Percentiles rank a stretch among this genome's conserved stretches.
These are phyloP conservation scores for Amauroascus verrucosus DNA, from an alignment of 2,329 filamentous ascomycete species.

Conservation along the genomic window DNA sequence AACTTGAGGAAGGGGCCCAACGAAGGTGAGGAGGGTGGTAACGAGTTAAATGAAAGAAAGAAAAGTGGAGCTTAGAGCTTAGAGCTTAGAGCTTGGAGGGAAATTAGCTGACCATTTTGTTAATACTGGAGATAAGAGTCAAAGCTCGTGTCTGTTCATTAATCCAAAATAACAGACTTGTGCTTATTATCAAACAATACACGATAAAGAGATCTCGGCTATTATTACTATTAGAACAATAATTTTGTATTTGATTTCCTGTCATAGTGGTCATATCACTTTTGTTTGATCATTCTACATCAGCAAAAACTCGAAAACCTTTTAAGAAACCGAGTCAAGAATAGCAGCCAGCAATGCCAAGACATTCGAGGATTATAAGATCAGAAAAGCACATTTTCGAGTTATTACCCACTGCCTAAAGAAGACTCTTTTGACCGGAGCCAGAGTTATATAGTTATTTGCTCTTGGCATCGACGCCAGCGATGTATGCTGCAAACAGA, in stretches of 20 bases:
- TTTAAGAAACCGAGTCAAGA: neutral
- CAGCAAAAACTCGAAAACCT: constrained; percentile 1
- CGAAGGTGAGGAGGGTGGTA: no score
- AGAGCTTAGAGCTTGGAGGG: no score
- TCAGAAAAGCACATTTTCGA: neutral
- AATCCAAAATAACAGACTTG: no score
- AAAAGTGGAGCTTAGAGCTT: neutral
- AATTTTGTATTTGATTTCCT: constrained; percentile 8
- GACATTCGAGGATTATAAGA: neutral
- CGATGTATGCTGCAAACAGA: constrained; percentile 55
- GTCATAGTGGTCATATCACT: constrained; percentile 2
- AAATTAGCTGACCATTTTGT: no score
- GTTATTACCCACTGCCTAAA: constrained; percentile 17
- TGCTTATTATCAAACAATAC: no score
- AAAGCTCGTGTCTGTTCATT: no score
- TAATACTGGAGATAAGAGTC: no score
- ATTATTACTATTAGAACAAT: constrained; percentile 4
- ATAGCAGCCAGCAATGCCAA: neutral
- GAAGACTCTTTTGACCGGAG: constrained; percentile 27
- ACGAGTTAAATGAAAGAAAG: neutral
- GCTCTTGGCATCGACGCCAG: constrained; percentile 55
- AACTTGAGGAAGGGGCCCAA: neutral
- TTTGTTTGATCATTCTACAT: constrained; percentile 11
- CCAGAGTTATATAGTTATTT: constrained; percentile 31
- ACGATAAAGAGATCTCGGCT: neutral